Evolutionary conservation across 106 monocot species (phyloP).

Genomic region (Iris macrosiphon): DNA sequence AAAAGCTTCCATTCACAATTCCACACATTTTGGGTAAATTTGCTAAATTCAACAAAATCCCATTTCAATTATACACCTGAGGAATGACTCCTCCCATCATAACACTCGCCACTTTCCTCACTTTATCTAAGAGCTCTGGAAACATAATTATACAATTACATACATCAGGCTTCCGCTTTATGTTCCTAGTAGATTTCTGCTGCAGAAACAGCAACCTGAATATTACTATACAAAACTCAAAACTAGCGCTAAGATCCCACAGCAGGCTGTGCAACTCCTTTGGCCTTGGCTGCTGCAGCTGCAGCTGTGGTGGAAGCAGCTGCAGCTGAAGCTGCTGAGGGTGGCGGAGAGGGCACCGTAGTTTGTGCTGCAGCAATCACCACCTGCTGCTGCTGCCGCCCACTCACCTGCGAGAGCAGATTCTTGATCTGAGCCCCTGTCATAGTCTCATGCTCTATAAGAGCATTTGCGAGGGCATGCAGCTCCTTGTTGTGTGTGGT

Average conservation of each 20-base stretch:
- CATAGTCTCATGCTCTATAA: constrained; percentile 86
- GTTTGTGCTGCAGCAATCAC: constrained; percentile 9
- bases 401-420: constrained; percentile 46
- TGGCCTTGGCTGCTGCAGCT: constrained; percentile 80
- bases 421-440: constrained; percentile 81
- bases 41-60: too few species aligned
- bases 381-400: constrained; percentile 25
- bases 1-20: too few species aligned
- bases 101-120: too few species aligned
- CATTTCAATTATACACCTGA: too few species aligned
- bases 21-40: too few species aligned
- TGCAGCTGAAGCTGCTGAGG: constrained; percentile 38
- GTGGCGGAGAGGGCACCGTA: constrained; percentile 12
- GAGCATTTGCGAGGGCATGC: constrained; percentile 78
- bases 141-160: too few species aligned
- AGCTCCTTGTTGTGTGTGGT: constrained; percentile 66
- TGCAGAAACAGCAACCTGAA: too few species aligned
- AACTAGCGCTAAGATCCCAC: constrained; percentile 51
- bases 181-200: too few species aligned
- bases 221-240: constrained; percentile 17
- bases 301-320: constrained; percentile 59
- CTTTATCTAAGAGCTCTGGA: too few species aligned
- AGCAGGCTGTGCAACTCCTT: constrained; percentile 79
- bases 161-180: too few species aligned
- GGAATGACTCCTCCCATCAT: too few species aligned